Evolutionary conservation across 352 stramenopile species (phyloP), one percentile per base, ranked within the genome.

Genomic region (Globisporangium takayamanum): DNA sequence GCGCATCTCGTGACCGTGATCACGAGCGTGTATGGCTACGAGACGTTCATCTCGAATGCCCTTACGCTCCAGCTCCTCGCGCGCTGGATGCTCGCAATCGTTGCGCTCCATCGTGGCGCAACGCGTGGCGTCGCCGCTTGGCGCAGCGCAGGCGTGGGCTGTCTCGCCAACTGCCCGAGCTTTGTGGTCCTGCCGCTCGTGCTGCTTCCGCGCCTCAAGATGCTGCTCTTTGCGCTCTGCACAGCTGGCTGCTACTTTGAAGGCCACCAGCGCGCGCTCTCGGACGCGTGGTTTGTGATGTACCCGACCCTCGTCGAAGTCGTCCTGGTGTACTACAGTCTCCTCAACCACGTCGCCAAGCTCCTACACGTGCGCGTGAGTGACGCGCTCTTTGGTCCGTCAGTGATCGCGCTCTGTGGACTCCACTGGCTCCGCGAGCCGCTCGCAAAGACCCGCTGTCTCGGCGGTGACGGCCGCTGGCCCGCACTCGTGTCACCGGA

Each of bases 221-320:
- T 51, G 5, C 62, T 53, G 10, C 46, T 78, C 14, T 61, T 58
- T 5, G 62, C 65, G 16, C 75, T 78, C 50, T 76, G 58, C 45
- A 59, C 67, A 1, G 22, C 64, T 5, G 67, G 61, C 0, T 64
- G 59, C 37, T 18, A 48, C 6, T 69, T 73, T 44, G 67, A 75
- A 53, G 70, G 65, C 18, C 11, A 53, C 0, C 67, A 75, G 42
- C 30, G 41, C 14, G 59, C 52, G 5, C 47, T 75, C 1, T 25
- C 22, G 3, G 49, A 69, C 12, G 54, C 67, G 15, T 75, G 70
- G 70, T 73, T 71, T 49, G 53, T 64, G n/a, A 65, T 72, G 28
- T 78, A 78, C 37, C 67, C 70, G 0, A 55, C 58, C 14, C 68
- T 73, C 46, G 64, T 51, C 16, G 62, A 73, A n/a, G 36, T 71